phyloP scores from a whole-genome alignment of 345 rosid genomes.

The Eucalyptus regnans region DNA sequence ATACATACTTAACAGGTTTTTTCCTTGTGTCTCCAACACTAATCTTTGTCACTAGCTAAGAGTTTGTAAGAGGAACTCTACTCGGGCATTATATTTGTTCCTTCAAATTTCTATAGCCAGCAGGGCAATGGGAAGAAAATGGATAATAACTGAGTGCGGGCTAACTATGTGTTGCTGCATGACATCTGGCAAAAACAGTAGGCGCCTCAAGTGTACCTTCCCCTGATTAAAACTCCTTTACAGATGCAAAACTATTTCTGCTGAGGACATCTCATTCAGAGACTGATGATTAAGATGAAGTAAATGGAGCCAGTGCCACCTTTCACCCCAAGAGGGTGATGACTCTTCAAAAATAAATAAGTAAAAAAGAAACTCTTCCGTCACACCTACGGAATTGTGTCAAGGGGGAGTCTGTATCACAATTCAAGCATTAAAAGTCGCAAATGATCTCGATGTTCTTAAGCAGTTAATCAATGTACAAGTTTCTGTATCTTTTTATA shows the following conservation, averaged over 20 bases:
- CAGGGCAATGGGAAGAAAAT: neutral
- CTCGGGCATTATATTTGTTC: neutral
- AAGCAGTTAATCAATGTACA: neutral
- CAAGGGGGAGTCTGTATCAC: neutral
- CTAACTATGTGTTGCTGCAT: neutral
- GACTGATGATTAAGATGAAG: neutral
- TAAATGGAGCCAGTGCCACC: neutral
- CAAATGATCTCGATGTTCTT: neutral
- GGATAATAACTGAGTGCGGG: neutral
- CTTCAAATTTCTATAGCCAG: neutral
- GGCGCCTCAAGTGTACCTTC: neutral
- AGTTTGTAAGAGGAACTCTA: neutral
- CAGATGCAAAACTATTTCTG: neutral
- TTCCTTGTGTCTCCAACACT: neutral
- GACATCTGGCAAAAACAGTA: neutral
- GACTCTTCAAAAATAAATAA: neutral
- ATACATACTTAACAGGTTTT: neutral
- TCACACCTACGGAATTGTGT: neutral
- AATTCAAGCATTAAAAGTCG: neutral
- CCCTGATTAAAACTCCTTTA: neutral
- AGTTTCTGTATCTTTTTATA: neutral
- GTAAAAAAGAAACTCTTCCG: neutral
- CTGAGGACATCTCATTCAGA: neutral
- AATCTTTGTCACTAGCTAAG: neutral
- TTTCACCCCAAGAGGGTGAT: neutral